Percentiles rank a stretch among this genome's conserved stretches.
These are phyloP conservation scores for Tetraselmis striata DNA, from an alignment of 139 green algal species.

Conservation along the genomic window DNA sequence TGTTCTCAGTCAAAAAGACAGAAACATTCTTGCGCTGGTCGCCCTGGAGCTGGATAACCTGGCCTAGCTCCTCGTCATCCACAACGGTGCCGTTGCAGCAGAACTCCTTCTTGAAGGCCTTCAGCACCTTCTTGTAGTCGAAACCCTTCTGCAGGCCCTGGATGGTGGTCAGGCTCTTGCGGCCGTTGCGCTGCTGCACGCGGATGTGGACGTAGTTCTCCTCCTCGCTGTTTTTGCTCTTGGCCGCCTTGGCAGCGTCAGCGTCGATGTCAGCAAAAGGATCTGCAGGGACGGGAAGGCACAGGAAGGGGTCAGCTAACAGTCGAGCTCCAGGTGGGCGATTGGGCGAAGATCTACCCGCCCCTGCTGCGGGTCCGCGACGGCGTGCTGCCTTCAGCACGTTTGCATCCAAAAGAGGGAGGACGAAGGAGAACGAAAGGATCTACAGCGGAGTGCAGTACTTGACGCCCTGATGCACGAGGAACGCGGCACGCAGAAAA, in stretches of 20 bases:
- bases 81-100: slow-evolving; percentile 99
- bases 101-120: slow-evolving; percentile 99
- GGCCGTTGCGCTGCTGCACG: slow-evolving; percentile 95
- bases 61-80: slow-evolving; percentile 89
- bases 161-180: slow-evolving; percentile 93
- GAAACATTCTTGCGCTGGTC: slow-evolving; percentile 99
- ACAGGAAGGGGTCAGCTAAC: background rate
- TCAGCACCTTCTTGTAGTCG: slow-evolving; percentile 98
- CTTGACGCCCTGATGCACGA: background rate
- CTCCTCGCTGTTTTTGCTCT: slow-evolving; percentile 11
- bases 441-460: background rate
- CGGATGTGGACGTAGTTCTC: slow-evolving; percentile 84
- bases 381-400: no score
- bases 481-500: no score
- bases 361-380: no score
- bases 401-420: background rate
- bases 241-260: slow-evolving; percentile 9
- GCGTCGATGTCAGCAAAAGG: slow-evolving; percentile 36
- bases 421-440: background rate
- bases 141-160: slow-evolving; percentile 84
- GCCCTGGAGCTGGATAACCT: slow-evolving; percentile 97
- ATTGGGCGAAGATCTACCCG: background rate
- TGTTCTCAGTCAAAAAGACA: slow-evolving; percentile 81
- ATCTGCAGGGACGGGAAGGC: slow-evolving; percentile 22
- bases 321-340: background rate